Percentiles rank a stretch among this genome's conserved stretches.
Conservation (phyloP, 108 stramenopile genomes). For the Cylindrotheca closterium region DNA sequence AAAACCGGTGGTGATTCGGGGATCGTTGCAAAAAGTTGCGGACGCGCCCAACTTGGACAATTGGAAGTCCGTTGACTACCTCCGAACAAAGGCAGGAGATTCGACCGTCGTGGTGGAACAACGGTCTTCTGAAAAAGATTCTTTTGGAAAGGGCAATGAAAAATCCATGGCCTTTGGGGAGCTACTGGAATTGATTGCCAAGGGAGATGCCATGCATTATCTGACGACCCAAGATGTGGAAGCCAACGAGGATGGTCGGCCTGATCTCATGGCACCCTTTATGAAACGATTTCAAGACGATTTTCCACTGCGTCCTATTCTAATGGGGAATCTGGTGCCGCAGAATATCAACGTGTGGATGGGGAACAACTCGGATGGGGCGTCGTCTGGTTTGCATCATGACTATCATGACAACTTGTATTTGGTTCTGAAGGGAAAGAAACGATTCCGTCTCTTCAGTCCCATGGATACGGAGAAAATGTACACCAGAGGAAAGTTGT, state of each 20-base stretch:
- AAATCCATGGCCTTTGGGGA: slow-evolving; percentile 25
- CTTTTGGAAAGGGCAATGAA: slow-evolving; percentile 43
- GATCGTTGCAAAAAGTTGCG: neutral
- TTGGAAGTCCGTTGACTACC: neutral
- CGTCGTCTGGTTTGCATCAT: slow-evolving; percentile 90
- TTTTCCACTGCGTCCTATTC: slow-evolving; percentile 64
- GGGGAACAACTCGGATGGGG: slow-evolving; percentile 47
- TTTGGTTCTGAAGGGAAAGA: slow-evolving; percentile 78
- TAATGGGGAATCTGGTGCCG: slow-evolving; percentile 70
- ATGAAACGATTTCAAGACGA: slow-evolving; percentile 35
- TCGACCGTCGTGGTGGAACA: slow-evolving; percentile 30
- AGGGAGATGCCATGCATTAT: slow-evolving; percentile 35
- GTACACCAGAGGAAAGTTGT: slow-evolving; percentile 68
- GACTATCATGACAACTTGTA: slow-evolving; percentile 99
- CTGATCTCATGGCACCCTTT: slow-evolving; percentile 49
- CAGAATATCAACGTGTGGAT: slow-evolving; percentile 92
- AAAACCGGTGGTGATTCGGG: slow-evolving; percentile 43
- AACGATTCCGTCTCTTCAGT: slow-evolving; percentile 82
- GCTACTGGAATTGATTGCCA: slow-evolving; percentile 23
- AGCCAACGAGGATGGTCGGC: slow-evolving; percentile 39
- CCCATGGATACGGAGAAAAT: slow-evolving; percentile 61
- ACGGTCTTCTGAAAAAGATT: slow-evolving; percentile 10
- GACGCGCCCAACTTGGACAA: neutral
- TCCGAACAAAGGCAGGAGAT: slow-evolving; percentile 6
- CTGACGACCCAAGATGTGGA: slow-evolving; percentile 52